A percentile compares a stretch with the other conserved stretches of the same genome.
These are phyloP conservation scores for Pseudotsuga menziesii DNA, from an alignment of 75 land plant genomes.

Conservation along the genomic window DNA sequence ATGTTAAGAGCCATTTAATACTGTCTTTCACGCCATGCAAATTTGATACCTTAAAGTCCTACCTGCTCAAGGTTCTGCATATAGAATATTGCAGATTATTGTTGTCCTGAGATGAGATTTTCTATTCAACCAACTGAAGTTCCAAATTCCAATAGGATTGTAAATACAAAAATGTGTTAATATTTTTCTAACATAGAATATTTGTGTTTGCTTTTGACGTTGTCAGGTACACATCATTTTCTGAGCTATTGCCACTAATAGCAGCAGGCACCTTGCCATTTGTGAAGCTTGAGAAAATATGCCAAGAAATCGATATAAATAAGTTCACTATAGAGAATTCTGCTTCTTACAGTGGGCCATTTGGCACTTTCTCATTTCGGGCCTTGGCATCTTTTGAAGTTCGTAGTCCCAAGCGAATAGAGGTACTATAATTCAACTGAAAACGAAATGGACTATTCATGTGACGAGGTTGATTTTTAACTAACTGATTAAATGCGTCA, in stretches of 20 bases:
- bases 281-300: constrained; percentile 40
- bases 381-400: constrained; percentile 66
- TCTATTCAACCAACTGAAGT: background rate
- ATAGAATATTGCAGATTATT: background rate
- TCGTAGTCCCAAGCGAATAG: constrained; percentile 57
- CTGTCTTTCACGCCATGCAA: too few relatives aligned
- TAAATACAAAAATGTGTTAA: background rate
- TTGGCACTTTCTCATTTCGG: constrained; percentile 50
- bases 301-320: constrained; percentile 40
- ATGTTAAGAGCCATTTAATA: too few relatives aligned
- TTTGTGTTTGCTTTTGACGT: background rate
- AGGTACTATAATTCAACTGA: constrained; percentile 24
- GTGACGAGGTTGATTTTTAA: background rate
- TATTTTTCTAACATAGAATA: background rate
- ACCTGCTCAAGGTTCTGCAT: background rate
- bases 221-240: constrained; percentile 64
- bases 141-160: background rate
- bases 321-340: constrained; percentile 37
- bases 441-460: background rate
- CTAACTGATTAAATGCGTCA: background rate
- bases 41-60: too few relatives aligned
- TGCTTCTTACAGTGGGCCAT: constrained; percentile 43
- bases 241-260: constrained; percentile 65
- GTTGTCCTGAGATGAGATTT: background rate
- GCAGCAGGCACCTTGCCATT: constrained; percentile 42